Conservation (phyloP, 1,139 yeast species). For the Entelexis sorbosivorans region DNA sequence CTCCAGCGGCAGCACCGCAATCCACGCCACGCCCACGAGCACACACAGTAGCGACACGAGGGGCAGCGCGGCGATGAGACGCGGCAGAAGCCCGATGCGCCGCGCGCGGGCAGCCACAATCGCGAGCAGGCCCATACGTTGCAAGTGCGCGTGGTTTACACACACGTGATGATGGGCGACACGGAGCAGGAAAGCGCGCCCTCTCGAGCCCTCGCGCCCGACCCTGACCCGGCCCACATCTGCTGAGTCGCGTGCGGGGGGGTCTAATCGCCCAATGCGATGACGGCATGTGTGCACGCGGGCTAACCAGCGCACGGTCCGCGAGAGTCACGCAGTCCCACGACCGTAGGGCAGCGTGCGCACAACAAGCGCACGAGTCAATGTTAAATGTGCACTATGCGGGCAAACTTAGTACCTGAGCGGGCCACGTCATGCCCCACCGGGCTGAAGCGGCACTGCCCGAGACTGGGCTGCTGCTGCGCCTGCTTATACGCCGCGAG, state of each 20-base stretch:
- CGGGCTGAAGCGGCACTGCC: too few species aligned
- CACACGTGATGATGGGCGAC: not conserved
- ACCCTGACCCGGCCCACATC: constrained; percentile 2
- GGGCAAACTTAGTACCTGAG: too few species aligned
- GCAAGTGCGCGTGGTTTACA: not conserved
- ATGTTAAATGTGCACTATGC: too few species aligned
- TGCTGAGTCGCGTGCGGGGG: not conserved
- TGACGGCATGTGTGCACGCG: too few species aligned
- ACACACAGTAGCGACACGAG: constrained; percentile 50
- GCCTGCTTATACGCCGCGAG: too few species aligned
- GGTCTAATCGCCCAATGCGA: not conserved
- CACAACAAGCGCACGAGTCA: too few species aligned
- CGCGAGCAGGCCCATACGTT: constrained; percentile 33
- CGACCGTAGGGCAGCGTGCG: too few species aligned
- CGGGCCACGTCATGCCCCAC: too few species aligned
- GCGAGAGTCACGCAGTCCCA: too few species aligned
- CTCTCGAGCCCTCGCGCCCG: not conserved
- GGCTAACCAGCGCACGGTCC: too few species aligned
- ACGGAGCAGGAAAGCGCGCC: not conserved
- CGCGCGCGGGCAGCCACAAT: constrained; percentile 28
- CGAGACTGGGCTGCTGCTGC: too few species aligned
- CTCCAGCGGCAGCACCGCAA: constrained; percentile 59
- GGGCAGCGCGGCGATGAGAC: constrained; percentile 39
- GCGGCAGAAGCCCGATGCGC: constrained; percentile 27
- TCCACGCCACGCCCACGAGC: constrained; percentile 53